Percentiles rank a stretch among this genome's conserved stretches.
Conservation (phyloP, 2,329 filamentous ascomycete species). For the Hymenoscyphus fructigenus region DNA sequence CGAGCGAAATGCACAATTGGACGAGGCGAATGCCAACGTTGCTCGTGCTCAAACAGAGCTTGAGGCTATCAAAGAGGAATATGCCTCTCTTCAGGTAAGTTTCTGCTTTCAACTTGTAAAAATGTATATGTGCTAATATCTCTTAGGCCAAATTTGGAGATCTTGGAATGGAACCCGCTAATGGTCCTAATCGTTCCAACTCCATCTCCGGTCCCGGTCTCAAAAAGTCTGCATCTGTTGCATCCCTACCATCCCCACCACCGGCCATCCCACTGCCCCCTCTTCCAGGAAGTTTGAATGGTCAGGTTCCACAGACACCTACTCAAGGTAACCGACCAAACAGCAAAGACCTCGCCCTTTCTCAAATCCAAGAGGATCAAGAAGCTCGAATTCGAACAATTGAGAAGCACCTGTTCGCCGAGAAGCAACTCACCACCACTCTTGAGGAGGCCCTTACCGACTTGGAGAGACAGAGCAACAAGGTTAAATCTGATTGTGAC, state of each 20-base stretch:
- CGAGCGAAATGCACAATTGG: constrained; percentile 71
- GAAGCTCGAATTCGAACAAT: constrained; percentile 93
- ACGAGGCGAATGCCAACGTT: constrained; percentile 71
- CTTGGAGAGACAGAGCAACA: constrained; percentile 86
- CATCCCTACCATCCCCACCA: constrained; percentile 86
- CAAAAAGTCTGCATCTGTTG: constrained; percentile 74
- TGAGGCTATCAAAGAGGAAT: constrained; percentile 66
- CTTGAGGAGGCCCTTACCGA: constrained; percentile 95
- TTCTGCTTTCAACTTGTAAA: not conserved
- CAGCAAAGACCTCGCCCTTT: constrained; percentile 75
- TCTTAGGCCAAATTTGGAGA: constrained; percentile 62
- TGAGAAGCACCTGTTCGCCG: constrained; percentile 92
- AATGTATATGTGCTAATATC: constrained; percentile 20
- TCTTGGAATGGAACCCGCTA: constrained; percentile 38
- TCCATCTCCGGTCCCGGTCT: constrained; percentile 9
- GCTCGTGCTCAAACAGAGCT: constrained; percentile 65
- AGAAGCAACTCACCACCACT: constrained; percentile 93
- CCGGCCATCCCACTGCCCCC: constrained; percentile 95
- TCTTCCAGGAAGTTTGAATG: constrained; percentile 60
- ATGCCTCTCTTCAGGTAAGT: constrained; percentile 65
- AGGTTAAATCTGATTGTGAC: constrained; percentile 87
- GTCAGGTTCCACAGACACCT: constrained; percentile 49
- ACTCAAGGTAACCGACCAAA: constrained; percentile 65
- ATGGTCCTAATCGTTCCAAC: constrained; percentile 52
- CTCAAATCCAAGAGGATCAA: constrained; percentile 88